Evolutionary conservation across 2,329 filamentous ascomycete genomes (phyloP).

Genomic region (Fusarium praegraminearum): DNA sequence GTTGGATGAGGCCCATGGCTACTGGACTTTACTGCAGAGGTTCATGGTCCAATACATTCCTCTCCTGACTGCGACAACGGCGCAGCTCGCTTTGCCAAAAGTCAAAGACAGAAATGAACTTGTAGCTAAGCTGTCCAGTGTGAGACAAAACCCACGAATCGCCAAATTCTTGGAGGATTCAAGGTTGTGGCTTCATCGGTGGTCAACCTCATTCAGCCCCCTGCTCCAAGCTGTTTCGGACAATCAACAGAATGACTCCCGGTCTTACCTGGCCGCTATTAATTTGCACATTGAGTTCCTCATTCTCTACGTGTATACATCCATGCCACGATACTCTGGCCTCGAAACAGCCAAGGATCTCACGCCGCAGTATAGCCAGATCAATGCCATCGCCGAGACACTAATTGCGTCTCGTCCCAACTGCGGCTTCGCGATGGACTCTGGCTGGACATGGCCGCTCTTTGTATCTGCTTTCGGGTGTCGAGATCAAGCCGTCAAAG

Average conservation of each 20-base stretch:
- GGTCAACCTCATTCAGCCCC: slow-evolving; percentile 55
- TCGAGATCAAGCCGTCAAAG: slow-evolving; percentile 54
- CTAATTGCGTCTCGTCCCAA: slow-evolving; percentile 53
- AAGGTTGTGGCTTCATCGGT: slow-evolving; percentile 56
- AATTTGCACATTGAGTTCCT: slow-evolving; percentile 59
- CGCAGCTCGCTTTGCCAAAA: slow-evolving; percentile 49
- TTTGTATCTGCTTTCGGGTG: slow-evolving; percentile 58
- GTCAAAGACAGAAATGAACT: slow-evolving; percentile 47
- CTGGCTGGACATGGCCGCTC: slow-evolving; percentile 60
- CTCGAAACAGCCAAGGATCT: slow-evolving; percentile 53
- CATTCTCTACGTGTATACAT: slow-evolving; percentile 56
- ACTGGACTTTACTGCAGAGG: slow-evolving; percentile 55
- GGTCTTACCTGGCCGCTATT: slow-evolving; percentile 53
- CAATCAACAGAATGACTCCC: slow-evolving; percentile 41
- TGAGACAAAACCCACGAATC: slow-evolving; percentile 49
- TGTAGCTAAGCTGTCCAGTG: slow-evolving; percentile 48
- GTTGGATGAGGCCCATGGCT: slow-evolving; percentile 53
- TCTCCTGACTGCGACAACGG: slow-evolving; percentile 50
- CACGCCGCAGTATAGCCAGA: slow-evolving; percentile 58
- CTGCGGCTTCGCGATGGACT: slow-evolving; percentile 60
- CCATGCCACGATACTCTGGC: slow-evolving; percentile 55
- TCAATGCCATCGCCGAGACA: slow-evolving; percentile 54
- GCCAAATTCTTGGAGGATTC: slow-evolving; percentile 53
- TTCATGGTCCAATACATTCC: slow-evolving; percentile 55
- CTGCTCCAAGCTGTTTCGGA: slow-evolving; percentile 49